These are phyloP conservation scores for Trichoderma brevicompactum DNA, from an alignment of 2,329 filamentous ascomycete genomes.

Conservation along the genomic window DNA sequence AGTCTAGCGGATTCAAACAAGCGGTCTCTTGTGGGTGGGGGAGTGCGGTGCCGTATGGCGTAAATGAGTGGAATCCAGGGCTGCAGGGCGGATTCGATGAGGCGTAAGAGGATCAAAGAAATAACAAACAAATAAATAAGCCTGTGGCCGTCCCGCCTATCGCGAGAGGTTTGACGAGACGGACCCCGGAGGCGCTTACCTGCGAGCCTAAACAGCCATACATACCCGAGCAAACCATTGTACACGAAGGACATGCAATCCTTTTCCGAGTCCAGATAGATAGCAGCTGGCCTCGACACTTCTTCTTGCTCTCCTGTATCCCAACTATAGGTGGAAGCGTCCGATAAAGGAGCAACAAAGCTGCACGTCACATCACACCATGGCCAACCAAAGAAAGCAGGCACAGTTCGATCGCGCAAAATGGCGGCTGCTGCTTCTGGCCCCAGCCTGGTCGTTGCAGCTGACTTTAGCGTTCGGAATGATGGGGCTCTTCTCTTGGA, in stretches of 20 bases:
- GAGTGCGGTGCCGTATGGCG: conserved; percentile 1
- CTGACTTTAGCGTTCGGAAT: conserved; percentile 50
- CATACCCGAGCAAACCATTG: conserved; percentile 5
- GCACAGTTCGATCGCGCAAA: conserved; percentile 57
- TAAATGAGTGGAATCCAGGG: neutral
- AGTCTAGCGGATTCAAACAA: conserved; percentile 25
- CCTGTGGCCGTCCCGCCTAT: neutral
- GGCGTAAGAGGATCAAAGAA: conserved; percentile 16
- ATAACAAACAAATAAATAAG: neutral
- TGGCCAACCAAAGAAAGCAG: conserved; percentile 54
- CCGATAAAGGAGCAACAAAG: conserved; percentile 5
- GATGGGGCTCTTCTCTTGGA: conserved; percentile 58
- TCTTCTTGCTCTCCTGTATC: conserved; percentile 6
- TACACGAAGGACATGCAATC: conserved; percentile 6
- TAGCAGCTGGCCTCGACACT: conserved; percentile 9
- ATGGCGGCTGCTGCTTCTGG: conserved; percentile 54
- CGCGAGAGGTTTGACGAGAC: conserved; percentile 7
- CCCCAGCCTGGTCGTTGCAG: conserved; percentile 57
- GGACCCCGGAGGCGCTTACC: conserved; percentile 10
- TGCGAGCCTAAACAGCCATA: conserved; percentile 20
- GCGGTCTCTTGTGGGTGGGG: conserved; percentile 23
- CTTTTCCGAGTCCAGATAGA: neutral
- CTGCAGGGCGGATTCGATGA: conserved; percentile 27
- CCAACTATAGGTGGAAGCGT: conserved; percentile 6
- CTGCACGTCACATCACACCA: conserved; percentile 28